Evolutionary conservation across 2,329 filamentous ascomycete species (phyloP).

Genomic region (Ascosphaera aggregata): DNA sequence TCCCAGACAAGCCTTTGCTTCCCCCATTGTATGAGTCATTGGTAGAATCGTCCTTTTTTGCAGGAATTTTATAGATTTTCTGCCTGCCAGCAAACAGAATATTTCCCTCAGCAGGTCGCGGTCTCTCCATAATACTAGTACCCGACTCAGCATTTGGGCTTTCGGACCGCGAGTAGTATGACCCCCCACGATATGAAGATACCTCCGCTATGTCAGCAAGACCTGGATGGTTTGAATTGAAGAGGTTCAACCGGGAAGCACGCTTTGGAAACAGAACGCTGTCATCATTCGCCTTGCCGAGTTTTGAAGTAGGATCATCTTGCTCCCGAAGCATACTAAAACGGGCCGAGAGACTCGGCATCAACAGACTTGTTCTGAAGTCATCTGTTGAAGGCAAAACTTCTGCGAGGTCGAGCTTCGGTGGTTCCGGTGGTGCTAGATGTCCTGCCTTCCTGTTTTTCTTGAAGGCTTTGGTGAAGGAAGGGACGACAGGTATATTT

Average conservation of each 20-base stretch:
- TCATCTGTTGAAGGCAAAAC: slow-evolving; percentile 67
- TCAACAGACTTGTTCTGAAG: slow-evolving; percentile 84
- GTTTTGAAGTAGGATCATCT: slow-evolving; percentile 67
- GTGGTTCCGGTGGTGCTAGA: slow-evolving; percentile 20
- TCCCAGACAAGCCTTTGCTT: slow-evolving; percentile 22
- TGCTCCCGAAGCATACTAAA: slow-evolving; percentile 96
- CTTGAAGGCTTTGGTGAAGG: slow-evolving; percentile 21
- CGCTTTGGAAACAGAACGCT: slow-evolving; percentile 70
- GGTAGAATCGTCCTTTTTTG: slow-evolving; percentile 14
- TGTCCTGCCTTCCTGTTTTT: slow-evolving; percentile 26
- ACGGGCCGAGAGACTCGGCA: slow-evolving; percentile 81
- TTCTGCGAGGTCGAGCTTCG: slow-evolving; percentile 44
- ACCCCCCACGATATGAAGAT: slow-evolving; percentile 46
- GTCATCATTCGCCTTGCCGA: slow-evolving; percentile 89
- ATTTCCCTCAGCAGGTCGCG: slow-evolving; percentile 71
- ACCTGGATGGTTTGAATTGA: slow-evolving; percentile 34
- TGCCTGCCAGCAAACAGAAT: slow-evolving; percentile 85
- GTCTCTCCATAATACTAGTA: slow-evolving; percentile 56
- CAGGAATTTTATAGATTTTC: slow-evolving; percentile 75
- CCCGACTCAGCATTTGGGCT: slow-evolving; percentile 11
- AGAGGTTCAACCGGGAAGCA: slow-evolving; percentile 53
- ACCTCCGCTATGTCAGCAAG: slow-evolving; percentile 80
- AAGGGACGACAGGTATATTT: slow-evolving; percentile 10
- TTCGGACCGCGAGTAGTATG: slow-evolving; percentile 9
- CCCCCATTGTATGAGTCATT: slow-evolving; percentile 4